A percentile compares a stretch with the other conserved stretches of the same genome.
Evolutionary conservation across 148 eudicot genomes (phyloP).

Genomic region (Vaccinium corymbosum): DNA sequence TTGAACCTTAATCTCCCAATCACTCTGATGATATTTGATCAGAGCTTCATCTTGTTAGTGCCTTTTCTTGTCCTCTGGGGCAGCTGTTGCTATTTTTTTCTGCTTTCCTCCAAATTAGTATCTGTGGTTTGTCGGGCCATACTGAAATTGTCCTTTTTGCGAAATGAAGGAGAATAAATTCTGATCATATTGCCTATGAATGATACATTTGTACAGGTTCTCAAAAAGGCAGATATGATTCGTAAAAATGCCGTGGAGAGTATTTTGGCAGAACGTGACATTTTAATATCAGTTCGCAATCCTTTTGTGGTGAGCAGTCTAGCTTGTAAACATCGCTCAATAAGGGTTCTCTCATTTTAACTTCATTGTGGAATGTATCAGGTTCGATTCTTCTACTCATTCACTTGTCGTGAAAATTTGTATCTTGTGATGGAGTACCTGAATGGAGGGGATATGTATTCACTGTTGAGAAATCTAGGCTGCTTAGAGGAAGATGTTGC

Average conservation of each 20-base stretch:
- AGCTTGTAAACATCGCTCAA: slow-evolving; percentile 13
- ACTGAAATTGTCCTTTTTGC: background rate
- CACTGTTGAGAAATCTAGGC: slow-evolving; percentile 90
- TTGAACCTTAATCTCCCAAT: background rate
- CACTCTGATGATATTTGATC: background rate
- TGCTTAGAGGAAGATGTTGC: slow-evolving; percentile 98
- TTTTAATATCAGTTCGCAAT: slow-evolving; percentile 90
- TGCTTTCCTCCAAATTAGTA: background rate
- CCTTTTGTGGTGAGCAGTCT: slow-evolving; percentile 89
- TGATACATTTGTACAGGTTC: slow-evolving; percentile 47
- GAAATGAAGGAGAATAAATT: slow-evolving; percentile 7
- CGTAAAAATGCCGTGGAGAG: slow-evolving; percentile 99
- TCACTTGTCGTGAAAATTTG: slow-evolving; percentile 97
- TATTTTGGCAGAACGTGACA: slow-evolving; percentile 97
- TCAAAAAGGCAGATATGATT: slow-evolving; percentile 95
- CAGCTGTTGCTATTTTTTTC: background rate
- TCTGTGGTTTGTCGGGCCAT: background rate
- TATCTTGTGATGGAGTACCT: slow-evolving; percentile 98
- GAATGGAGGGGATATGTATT: slow-evolving; percentile 96
- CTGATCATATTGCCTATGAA: background rate
- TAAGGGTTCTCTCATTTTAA: slow-evolving; percentile 23
- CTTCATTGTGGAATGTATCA: slow-evolving; percentile 28
- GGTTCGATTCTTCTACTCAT: slow-evolving; percentile 99
- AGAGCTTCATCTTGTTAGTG: slow-evolving; percentile 4
- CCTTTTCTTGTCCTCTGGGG: background rate